Evolutionary conservation across 208 protist genomes (phyloP).

Genomic region (Trypanosoma conorhini): DNA sequence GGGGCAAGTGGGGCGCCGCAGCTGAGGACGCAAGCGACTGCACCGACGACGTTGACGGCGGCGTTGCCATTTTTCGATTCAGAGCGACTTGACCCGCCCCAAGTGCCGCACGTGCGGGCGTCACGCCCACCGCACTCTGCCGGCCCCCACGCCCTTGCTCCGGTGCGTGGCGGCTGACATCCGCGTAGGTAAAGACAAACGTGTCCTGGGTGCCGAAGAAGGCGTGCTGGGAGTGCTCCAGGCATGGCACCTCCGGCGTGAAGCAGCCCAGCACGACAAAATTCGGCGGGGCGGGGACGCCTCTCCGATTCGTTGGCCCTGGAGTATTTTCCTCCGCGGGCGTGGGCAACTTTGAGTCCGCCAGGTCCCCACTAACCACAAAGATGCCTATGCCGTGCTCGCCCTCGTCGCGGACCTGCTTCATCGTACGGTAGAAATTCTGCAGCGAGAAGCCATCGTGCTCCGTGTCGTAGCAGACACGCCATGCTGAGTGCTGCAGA

Average conservation of each 20-base stretch:
- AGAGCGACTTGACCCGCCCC: background rate
- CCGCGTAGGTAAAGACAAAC: conserved; percentile 46
- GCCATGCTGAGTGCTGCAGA: conserved; percentile 57
- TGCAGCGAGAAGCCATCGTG: conserved; percentile 56
- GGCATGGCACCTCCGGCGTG: conserved; percentile 51
- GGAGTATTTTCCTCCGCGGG: background rate
- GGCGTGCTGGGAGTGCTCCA: conserved; percentile 35
- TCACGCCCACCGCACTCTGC: background rate
- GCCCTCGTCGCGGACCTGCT: conserved; percentile 29
- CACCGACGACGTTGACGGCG: background rate
- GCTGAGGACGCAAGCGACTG: background rate
- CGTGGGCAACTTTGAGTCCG: background rate
- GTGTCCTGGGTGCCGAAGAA: conserved; percentile 59
- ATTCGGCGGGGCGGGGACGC: background rate
- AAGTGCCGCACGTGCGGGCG: background rate
- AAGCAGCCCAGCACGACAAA: conserved; percentile 57
- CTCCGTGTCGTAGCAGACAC: conserved; percentile 54
- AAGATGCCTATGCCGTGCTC: conserved; percentile 48
- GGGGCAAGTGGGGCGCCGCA: background rate
- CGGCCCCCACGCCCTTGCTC: background rate
- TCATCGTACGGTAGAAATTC: conserved; percentile 55
- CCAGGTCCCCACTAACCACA: conserved; percentile 24
- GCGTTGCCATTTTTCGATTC: background rate
- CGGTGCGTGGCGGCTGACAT: background rate
- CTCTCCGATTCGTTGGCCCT: background rate